A percentile compares a stretch with the other conserved stretches of the same genome.
Evolutionary conservation across 2,329 filamentous ascomycete genomes (phyloP).

Genomic region (Tolypocladium ovalisporum): DNA sequence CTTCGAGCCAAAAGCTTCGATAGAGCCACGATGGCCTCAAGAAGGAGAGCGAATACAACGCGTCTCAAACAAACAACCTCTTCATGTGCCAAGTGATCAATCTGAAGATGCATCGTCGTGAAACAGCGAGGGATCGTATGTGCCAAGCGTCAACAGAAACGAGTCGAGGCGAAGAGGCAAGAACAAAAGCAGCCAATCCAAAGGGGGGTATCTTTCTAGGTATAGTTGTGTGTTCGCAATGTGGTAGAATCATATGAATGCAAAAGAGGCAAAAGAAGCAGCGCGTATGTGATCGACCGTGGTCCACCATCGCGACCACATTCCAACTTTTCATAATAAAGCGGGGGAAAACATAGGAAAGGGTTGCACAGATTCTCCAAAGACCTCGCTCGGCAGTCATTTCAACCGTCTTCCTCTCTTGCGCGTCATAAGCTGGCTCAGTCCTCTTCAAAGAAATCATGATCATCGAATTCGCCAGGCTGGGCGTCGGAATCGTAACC

Average conservation of each 20-base stretch:
- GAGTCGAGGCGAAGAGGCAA: constrained; percentile 2
- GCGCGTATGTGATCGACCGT: neutral
- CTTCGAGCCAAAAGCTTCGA: constrained; percentile 1
- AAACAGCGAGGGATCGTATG: neutral
- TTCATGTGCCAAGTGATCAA: neutral
- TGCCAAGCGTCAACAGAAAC: neutral
- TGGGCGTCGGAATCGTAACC: constrained; percentile 53
- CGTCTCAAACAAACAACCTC: neutral
- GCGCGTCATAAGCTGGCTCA: constrained; percentile 7
- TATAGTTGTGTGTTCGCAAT: constrained; percentile 15
- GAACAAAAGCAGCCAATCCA: constrained; percentile 18
- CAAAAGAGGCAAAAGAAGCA: neutral
- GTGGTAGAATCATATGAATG: constrained; percentile 8
- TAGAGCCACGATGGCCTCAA: neutral
- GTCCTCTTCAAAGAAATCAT: constrained; percentile 46
- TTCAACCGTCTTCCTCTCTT: neutral
- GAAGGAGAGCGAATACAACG: neutral
- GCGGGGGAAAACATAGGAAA: constrained; percentile 4
- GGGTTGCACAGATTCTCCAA: neutral
- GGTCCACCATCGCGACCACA: neutral
- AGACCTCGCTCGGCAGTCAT: neutral
- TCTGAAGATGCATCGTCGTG: neutral
- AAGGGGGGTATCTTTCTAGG: constrained; percentile 29
- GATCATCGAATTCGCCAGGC: constrained; percentile 47
- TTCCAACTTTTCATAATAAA: no score